Percentiles rank a stretch among this genome's conserved stretches.
Conservation (phyloP, 352 stramenopile genomes). For the Phytophthora citricola region DNA sequence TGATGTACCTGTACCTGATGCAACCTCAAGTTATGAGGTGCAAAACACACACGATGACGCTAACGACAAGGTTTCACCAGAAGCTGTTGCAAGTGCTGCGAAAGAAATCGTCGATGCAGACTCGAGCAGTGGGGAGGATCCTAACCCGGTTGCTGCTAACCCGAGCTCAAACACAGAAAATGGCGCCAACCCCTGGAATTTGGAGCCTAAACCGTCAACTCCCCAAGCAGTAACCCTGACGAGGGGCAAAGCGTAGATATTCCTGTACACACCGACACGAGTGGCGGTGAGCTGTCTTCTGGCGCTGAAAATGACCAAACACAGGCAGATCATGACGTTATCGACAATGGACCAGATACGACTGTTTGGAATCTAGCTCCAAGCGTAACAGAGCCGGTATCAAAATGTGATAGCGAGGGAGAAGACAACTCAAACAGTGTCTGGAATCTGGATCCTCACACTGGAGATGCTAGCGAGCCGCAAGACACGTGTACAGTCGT, state of each 20-base stretch:
- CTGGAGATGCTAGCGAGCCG: constrained; percentile 14
- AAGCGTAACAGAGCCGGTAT: not conserved
- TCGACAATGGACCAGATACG: not conserved
- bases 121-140: not conserved
- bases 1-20: not conserved
- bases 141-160: not conserved
- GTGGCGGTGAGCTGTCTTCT: not conserved
- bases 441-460: constrained; percentile 31
- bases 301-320: not conserved
- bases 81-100: not conserved
- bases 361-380: constrained; percentile 29
- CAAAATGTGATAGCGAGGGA: not conserved
- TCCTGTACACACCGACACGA: not conserved
- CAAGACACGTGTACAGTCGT: not conserved
- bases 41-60: not conserved
- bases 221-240: not conserved
- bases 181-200: constrained; percentile 12
- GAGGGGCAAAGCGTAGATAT: not conserved
- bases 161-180: not conserved
- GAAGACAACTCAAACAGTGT: not conserved
- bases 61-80: not conserved
- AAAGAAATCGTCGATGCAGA: not conserved
- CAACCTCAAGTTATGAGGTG: not conserved
- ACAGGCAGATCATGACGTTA: not conserved
- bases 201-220: constrained; percentile 6